Evolutionary conservation across 306 rosid species (phyloP).

Genomic region (Sicyos edulis): DNA sequence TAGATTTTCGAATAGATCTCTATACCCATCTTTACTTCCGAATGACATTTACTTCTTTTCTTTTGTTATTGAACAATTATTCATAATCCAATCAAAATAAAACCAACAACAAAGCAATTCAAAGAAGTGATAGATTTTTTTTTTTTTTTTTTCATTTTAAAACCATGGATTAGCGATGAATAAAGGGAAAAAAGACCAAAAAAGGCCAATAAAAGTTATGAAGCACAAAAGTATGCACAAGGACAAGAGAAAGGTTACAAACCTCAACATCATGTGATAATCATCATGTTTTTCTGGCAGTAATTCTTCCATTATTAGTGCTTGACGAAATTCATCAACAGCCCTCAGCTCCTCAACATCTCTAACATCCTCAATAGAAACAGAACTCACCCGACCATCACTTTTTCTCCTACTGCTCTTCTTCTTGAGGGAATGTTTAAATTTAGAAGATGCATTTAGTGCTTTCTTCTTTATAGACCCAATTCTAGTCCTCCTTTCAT

Average conservation of each 20-base stretch:
- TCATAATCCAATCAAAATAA: neutral
- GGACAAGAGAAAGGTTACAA: neutral
- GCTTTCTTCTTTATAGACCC: constrained; percentile 96
- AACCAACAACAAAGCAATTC: neutral
- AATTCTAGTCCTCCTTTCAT: constrained; percentile 79
- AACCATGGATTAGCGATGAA: neutral
- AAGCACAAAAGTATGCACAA: too few relatives aligned
- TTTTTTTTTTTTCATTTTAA: neutral
- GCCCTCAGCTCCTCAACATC: constrained; percentile 79
- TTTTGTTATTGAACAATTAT: neutral
- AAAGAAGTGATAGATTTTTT: neutral
- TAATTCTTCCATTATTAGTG: constrained; percentile 65
- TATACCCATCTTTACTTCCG: neutral
- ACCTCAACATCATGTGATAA: constrained; percentile 94
- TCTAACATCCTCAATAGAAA: constrained; percentile 90
- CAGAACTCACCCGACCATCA: constrained; percentile 89
- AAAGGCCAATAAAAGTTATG: neutral
- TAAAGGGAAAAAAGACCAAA: neutral
- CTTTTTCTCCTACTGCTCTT: constrained; percentile 76
- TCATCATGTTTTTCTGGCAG: constrained; percentile 79
- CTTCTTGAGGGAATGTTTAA: constrained; percentile 83
- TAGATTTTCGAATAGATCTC: too few relatives aligned
- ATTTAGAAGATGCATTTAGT: constrained; percentile 78
- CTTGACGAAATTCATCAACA: constrained; percentile 72
- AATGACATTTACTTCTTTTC: too few relatives aligned